Conservation (phyloP, 768 basidiomycete species). For the Auricularia auricula-judae region DNA sequence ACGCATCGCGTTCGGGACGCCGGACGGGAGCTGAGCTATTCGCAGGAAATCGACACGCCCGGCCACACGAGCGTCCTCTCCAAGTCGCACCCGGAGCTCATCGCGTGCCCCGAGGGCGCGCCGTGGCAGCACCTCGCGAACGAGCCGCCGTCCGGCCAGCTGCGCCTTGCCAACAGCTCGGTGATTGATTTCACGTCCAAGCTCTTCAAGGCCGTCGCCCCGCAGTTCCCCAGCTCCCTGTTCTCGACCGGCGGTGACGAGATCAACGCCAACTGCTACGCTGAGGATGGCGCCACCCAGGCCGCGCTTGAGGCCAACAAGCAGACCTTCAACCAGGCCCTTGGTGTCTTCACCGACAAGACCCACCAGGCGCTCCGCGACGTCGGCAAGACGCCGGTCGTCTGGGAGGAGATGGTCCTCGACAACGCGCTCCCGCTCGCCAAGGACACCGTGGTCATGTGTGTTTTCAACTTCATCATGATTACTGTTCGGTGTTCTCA, state of each 20-base stretch:
- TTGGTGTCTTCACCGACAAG: constrained; percentile 48
- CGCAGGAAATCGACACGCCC: constrained; percentile 70
- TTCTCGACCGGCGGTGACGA: constrained; percentile 82
- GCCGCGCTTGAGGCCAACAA: constrained; percentile 35
- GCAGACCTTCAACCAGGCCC: constrained; percentile 49
- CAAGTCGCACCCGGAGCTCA: constrained; percentile 54
- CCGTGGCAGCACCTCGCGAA: constrained; percentile 43
- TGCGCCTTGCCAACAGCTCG: constrained; percentile 53
- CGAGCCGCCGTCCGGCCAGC: constrained; percentile 75
- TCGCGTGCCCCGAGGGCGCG: constrained; percentile 43
- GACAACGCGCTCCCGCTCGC: constrained; percentile 31
- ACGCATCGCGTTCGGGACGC: not conserved
- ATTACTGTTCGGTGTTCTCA: constrained; percentile 1
- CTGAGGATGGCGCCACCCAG: constrained; percentile 48
- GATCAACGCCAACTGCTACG: constrained; percentile 57
- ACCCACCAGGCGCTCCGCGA: constrained; percentile 46
- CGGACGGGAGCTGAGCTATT: too few species aligned
- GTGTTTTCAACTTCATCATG: constrained; percentile 11
- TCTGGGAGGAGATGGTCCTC: constrained; percentile 77
- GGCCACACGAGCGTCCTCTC: constrained; percentile 67
- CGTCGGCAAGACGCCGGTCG: constrained; percentile 62
- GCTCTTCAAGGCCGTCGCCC: constrained; percentile 37
- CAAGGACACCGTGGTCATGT: constrained; percentile 50
- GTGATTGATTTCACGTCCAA: constrained; percentile 48
- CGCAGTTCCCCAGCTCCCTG: constrained; percentile 42